Percentiles rank a stretch among this genome's conserved stretches.
Evolutionary conservation across 306 rosid species (phyloP).

Genomic region (Arachis hypogaea): DNA sequence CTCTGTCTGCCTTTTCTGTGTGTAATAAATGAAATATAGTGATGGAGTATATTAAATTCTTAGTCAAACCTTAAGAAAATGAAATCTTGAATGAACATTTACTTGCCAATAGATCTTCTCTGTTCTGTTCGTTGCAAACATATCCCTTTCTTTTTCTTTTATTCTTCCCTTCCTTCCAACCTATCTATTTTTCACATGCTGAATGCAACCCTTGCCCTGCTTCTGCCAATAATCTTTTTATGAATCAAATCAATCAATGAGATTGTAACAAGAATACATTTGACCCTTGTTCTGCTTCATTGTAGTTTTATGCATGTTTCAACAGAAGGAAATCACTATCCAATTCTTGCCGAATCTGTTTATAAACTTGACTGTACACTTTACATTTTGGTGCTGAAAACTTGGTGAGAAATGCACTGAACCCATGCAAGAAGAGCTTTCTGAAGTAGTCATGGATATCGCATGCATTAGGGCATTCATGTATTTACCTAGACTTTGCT

Average conservation of each 20-base stretch:
- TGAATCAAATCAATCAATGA: not conserved
- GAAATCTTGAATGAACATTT: too few relatives aligned
- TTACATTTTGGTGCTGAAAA: slow-evolving; percentile 1
- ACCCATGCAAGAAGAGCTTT: slow-evolving; percentile 5
- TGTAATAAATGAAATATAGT: slow-evolving; percentile 3
- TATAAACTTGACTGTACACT: not conserved
- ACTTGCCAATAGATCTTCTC: not conserved
- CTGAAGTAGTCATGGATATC: not conserved
- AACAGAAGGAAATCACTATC: not conserved
- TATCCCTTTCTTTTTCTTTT: not conserved
- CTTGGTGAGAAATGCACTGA: slow-evolving; percentile 1
- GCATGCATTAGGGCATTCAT: not conserved
- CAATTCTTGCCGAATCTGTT: slow-evolving; percentile 2
- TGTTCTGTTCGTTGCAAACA: not conserved
- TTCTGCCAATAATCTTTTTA: not conserved
- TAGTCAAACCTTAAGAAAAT: not conserved
- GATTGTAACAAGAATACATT: too few relatives aligned
- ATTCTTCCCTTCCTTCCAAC: not conserved
- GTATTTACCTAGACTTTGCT: not conserved
- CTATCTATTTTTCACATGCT: not conserved
- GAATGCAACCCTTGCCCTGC: not conserved
- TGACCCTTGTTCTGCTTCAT: too few relatives aligned
- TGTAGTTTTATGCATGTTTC: not conserved
- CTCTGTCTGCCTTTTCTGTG: not conserved
- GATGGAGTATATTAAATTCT: not conserved